A percentile compares a stretch with the other conserved stretches of the same genome.
Conservation (phyloP, 2,329 filamentous ascomycete species). For the Onygena corvina region DNA sequence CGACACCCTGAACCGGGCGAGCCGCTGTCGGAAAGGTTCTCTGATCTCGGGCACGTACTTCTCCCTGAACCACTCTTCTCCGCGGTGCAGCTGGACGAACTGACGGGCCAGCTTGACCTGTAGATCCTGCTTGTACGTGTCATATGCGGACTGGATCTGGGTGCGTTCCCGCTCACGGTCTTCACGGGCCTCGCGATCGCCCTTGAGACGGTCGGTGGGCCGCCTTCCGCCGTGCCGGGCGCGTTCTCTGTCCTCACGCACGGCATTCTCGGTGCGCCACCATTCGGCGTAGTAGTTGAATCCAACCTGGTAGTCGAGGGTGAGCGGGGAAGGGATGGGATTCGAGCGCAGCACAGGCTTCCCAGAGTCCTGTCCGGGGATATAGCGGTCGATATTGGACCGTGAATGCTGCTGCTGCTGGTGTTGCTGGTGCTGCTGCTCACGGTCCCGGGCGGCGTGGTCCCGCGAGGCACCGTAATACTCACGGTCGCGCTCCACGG, state of each 20-base stretch:
- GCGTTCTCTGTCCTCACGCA: conserved; percentile 53
- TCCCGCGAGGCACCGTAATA: conserved; percentile 40
- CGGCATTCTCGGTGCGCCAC: conserved; percentile 52
- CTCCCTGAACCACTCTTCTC: conserved; percentile 96
- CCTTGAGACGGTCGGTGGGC: conserved; percentile 44
- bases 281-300: conserved; percentile 58
- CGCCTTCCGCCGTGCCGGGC: conserved; percentile 47
- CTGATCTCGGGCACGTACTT: conserved; percentile 77
- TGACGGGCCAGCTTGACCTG: conserved; percentile 66
- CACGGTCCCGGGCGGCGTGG: conserved; percentile 40
- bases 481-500: conserved; percentile 39
- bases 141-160: conserved; percentile 53
- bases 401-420: no score
- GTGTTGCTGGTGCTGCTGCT: conserved; percentile 45
- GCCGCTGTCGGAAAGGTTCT: conserved; percentile 58
- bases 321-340: conserved; percentile 49
- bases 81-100: conserved; percentile 86
- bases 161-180: conserved; percentile 51
- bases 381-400: conserved; percentile 53
- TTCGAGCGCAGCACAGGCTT: conserved; percentile 44
- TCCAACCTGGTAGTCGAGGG: conserved; percentile 53
- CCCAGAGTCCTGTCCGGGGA: conserved; percentile 48
- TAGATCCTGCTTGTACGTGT: conserved; percentile 53
- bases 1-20: conserved; percentile 67
- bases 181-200: conserved; percentile 50